These are phyloP conservation scores for Phytophthora hybrid DNA, from an alignment of 352 stramenopile species.

Conservation along the genomic window DNA sequence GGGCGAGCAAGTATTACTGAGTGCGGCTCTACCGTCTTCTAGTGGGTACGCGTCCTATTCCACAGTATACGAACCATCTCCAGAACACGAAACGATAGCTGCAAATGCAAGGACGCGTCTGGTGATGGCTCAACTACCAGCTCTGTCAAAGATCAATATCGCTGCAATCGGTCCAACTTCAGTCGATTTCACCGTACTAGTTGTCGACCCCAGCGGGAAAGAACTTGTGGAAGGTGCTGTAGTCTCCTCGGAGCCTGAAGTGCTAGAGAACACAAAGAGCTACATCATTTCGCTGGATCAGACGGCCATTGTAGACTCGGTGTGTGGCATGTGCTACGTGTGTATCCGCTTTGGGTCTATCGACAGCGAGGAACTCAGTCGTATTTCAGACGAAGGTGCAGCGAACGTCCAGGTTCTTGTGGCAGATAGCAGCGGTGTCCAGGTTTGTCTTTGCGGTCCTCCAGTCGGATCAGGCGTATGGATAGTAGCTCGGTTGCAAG, in stretches of 20 bases:
- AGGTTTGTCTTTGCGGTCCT: constrained; percentile 50
- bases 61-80: constrained; percentile 34
- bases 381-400: constrained; percentile 3
- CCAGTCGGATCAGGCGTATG: constrained; percentile 36
- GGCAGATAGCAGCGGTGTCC: constrained; percentile 36
- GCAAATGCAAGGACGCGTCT: constrained; percentile 15
- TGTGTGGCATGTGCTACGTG: constrained; percentile 23
- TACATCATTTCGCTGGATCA: constrained; percentile 12
- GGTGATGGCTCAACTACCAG: constrained; percentile 36
- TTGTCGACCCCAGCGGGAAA: constrained; percentile 13
- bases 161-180: constrained; percentile 10
- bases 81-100: neutral
- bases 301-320: neutral
- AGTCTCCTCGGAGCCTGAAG: constrained; percentile 9
- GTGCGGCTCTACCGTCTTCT: constrained; percentile 16
- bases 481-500: constrained; percentile 43
- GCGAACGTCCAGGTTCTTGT: constrained; percentile 47
- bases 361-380: neutral
- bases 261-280: neutral
- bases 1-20: constrained; percentile 55
- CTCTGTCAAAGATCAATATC: constrained; percentile 20
- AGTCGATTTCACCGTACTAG: neutral
- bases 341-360: constrained; percentile 23
- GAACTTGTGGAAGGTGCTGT: neutral
- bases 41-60: constrained; percentile 50